Evolutionary conservation across 805 yeast species (phyloP).

Genomic region (Kluyveromyces wickerhamii): DNA sequence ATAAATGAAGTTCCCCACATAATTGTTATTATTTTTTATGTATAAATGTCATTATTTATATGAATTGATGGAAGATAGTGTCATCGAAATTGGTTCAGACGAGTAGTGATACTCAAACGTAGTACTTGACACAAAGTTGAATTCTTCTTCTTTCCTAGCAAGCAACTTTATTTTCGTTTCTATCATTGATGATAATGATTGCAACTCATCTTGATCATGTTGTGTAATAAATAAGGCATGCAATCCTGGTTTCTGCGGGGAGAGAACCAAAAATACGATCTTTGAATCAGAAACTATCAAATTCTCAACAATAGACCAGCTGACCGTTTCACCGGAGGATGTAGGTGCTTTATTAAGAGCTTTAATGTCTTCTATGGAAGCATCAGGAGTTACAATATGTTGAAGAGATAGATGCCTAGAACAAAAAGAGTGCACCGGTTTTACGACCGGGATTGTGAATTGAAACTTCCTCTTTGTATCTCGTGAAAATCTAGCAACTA

Average conservation of each 20-base stretch:
- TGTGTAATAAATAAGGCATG: conserved; percentile 3
- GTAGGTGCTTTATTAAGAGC: not conserved
- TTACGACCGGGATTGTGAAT: not conserved
- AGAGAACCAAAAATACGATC: not conserved
- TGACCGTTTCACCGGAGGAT: not conserved
- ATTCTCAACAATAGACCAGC: not conserved
- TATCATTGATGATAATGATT: not conserved
- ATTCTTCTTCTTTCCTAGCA: not conserved
- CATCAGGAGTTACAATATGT: not conserved
- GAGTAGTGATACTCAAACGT: not conserved
- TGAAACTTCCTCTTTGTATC: not conserved
- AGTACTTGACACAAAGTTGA: not conserved
- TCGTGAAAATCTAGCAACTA: conserved; percentile 1
- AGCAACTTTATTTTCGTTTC: not conserved
- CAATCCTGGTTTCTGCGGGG: not conserved
- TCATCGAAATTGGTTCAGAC: too few relatives aligned
- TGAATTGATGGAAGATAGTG: too few relatives aligned
- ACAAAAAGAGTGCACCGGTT: not conserved
- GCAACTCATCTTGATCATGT: not conserved
- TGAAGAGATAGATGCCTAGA: not conserved
- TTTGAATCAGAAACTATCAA: not conserved
- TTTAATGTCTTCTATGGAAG: conserved; percentile 1
- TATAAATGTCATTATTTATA: too few relatives aligned
- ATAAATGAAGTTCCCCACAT: conserved; percentile 4
- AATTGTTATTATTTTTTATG: too few relatives aligned